These are phyloP conservation scores for Globisporangium cederbergense DNA, from an alignment of 352 stramenopile genomes.

Conservation along the genomic window DNA sequence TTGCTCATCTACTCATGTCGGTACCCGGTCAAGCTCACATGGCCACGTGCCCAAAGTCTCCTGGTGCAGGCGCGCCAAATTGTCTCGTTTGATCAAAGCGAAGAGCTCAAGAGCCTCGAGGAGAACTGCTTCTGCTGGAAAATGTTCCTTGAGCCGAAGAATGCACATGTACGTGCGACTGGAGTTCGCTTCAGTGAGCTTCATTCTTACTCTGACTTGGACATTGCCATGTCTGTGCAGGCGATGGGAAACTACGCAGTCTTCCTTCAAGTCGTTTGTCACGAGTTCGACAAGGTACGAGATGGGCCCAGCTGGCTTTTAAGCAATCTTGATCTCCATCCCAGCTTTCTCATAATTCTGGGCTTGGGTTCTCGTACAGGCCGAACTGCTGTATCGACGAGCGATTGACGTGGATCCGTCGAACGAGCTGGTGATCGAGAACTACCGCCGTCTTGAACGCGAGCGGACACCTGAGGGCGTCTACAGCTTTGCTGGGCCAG, in stretches of 20 bases:
- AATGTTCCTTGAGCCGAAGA: conserved; percentile 49
- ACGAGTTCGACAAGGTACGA: conserved; percentile 54
- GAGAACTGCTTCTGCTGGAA: conserved; percentile 61
- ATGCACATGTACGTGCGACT: conserved; percentile 33
- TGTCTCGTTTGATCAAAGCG: not conserved
- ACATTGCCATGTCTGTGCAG: conserved; percentile 19
- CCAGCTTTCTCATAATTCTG: not conserved
- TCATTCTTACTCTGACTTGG: not conserved
- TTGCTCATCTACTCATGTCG: conserved; percentile 56
- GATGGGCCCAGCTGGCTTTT: not conserved
- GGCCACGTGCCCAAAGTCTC: conserved; percentile 34
- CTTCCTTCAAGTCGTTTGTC: conserved; percentile 51
- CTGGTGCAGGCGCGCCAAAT: conserved; percentile 24
- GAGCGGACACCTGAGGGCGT: conserved; percentile 45
- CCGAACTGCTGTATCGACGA: conserved; percentile 60
- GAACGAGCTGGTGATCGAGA: conserved; percentile 52
- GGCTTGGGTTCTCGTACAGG: conserved; percentile 20
- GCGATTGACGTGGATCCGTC: conserved; percentile 47
- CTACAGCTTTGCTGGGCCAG: conserved; percentile 49
- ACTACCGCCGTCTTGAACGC: conserved; percentile 52
- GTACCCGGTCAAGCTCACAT: conserved; percentile 58
- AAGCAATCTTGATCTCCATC: not conserved
- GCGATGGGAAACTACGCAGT: conserved; percentile 60
- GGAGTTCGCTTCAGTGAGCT: not conserved
- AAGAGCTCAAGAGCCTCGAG: conserved; percentile 35